Percentiles rank a stretch among this genome's conserved stretches.
phyloP scores from a whole-genome alignment of 371 early-diverging fungal genomes.

The Rhizopus sp. region DNA sequence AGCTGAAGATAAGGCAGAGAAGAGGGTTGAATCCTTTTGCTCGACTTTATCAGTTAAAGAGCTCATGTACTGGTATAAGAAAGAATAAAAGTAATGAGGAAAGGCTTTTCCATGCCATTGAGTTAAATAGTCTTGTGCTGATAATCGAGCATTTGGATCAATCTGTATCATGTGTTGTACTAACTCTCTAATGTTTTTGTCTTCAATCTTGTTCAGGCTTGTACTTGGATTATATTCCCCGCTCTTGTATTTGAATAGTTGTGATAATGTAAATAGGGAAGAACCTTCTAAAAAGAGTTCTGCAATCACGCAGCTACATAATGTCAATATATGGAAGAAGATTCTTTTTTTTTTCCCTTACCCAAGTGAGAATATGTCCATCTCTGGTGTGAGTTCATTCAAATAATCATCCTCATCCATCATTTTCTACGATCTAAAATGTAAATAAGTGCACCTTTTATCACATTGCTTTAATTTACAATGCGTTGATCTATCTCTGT shows the following conservation, averaged over 20 bases:
- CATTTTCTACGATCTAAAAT: conserved; percentile 25
- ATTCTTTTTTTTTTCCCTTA: conserved; percentile 31
- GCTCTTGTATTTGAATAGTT: conserved; percentile 83
- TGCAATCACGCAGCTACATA: conserved; percentile 85
- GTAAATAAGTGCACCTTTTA: neutral
- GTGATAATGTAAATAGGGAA: conserved; percentile 87
- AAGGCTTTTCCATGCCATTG: conserved; percentile 82
- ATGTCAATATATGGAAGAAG: neutral
- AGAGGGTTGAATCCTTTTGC: conserved; percentile 21
- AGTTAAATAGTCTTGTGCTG: conserved; percentile 71
- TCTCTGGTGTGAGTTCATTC: conserved; percentile 70
- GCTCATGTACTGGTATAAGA: conserved; percentile 77
- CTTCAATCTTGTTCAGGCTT: conserved; percentile 81
- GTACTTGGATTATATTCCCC: conserved; percentile 73
- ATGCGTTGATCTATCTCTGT: conserved; percentile 64
- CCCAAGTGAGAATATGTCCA: conserved; percentile 96
- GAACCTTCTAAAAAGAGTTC: conserved; percentile 93
- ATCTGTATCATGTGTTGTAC: conserved; percentile 86
- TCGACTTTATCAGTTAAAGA: conserved; percentile 60
- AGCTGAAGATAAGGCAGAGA: conserved; percentile 29
- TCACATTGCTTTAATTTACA: conserved; percentile 23
- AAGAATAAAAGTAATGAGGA: conserved; percentile 75
- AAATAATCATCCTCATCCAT: conserved; percentile 37
- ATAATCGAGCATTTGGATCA: conserved; percentile 71
- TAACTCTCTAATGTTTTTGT: conserved; percentile 70